Percentiles rank a stretch among this genome's conserved stretches.
These are phyloP conservation scores for Verticillium dahliae DNA, from an alignment of 2,329 filamentous ascomycete species.

Conservation along the genomic window DNA sequence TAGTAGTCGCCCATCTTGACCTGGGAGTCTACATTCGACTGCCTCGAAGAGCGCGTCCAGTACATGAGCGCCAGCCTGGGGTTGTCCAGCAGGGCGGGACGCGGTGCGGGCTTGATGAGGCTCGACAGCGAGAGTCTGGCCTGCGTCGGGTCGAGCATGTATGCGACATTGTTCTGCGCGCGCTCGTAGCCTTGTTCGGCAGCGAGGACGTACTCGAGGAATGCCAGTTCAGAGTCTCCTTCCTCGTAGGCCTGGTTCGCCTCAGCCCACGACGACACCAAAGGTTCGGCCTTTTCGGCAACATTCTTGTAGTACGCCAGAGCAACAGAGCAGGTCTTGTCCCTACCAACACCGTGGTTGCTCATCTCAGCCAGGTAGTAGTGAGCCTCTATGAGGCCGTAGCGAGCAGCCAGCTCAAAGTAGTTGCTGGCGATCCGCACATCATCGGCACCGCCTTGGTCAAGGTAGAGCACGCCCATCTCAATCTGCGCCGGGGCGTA, in stretches of 20 bases:
- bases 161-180: slow-evolving; percentile 85
- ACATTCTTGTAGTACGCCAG: slow-evolving; percentile 78
- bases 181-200: slow-evolving; percentile 89
- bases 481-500: slow-evolving; percentile 75
- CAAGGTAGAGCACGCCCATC: slow-evolving; percentile 76
- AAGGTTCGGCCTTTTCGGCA: slow-evolving; percentile 63
- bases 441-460: slow-evolving; percentile 67
- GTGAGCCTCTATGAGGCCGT: slow-evolving; percentile 79
- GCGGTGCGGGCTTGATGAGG: slow-evolving; percentile 4
- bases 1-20: slow-evolving; percentile 99
- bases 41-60: slow-evolving; percentile 91
- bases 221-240: slow-evolving; percentile 72
- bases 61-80: slow-evolving; percentile 71
- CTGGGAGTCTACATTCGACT: slow-evolving; percentile 86
- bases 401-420: slow-evolving; percentile 79
- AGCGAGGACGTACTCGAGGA: slow-evolving; percentile 77
- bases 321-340: slow-evolving; percentile 71
- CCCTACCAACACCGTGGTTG: slow-evolving; percentile 71
- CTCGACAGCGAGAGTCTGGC: slow-evolving; percentile 48
- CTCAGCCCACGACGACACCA: slow-evolving; percentile 74
- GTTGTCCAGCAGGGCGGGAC: slow-evolving; percentile 38
- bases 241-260: slow-evolving; percentile 76
- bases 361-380: slow-evolving; percentile 90
- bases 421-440: slow-evolving; percentile 74
- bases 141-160: slow-evolving; percentile 69